Evolutionary conservation across 2,329 filamentous ascomycete species (phyloP).

Genomic region (Erysiphe pulchra): DNA sequence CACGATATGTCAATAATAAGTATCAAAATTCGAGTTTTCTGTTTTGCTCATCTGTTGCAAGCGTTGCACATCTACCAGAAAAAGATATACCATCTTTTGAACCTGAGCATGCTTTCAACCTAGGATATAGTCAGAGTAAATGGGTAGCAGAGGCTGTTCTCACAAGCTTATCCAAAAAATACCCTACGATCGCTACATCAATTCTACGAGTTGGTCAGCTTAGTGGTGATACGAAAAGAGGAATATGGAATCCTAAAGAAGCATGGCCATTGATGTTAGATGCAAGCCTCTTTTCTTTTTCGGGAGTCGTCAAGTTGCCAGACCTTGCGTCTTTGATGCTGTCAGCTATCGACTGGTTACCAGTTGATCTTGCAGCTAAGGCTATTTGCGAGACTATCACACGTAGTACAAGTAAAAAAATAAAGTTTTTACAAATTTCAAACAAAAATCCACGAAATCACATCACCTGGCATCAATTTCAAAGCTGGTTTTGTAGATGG

Average conservation of each 20-base stretch:
- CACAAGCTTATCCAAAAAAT: constrained; percentile 10
- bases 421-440: constrained; percentile 5
- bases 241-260: constrained; percentile 22
- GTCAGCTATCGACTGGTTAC: constrained; percentile 16
- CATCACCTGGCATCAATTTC: constrained; percentile 20
- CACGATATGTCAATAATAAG: background rate
- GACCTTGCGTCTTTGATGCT: background rate
- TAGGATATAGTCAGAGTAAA: constrained; percentile 30
- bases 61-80: constrained; percentile 13
- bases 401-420: background rate
- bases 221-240: constrained; percentile 17
- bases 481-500: constrained; percentile 17
- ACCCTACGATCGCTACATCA: constrained; percentile 3
- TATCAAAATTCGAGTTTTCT: background rate
- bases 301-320: constrained; percentile 15
- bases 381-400: constrained; percentile 17
- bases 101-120: constrained; percentile 18
- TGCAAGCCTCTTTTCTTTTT: constrained; percentile 15
- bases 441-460: background rate
- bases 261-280: constrained; percentile 23
- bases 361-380: constrained; percentile 19
- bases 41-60: constrained; percentile 23
- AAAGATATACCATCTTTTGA: constrained; percentile 17
- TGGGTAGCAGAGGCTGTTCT: constrained; percentile 30
- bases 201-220: constrained; percentile 17